Percentiles rank a stretch among this genome's conserved stretches.
These are phyloP conservation scores for Firmiana major DNA, from an alignment of 345 rosid species.

Conservation along the genomic window DNA sequence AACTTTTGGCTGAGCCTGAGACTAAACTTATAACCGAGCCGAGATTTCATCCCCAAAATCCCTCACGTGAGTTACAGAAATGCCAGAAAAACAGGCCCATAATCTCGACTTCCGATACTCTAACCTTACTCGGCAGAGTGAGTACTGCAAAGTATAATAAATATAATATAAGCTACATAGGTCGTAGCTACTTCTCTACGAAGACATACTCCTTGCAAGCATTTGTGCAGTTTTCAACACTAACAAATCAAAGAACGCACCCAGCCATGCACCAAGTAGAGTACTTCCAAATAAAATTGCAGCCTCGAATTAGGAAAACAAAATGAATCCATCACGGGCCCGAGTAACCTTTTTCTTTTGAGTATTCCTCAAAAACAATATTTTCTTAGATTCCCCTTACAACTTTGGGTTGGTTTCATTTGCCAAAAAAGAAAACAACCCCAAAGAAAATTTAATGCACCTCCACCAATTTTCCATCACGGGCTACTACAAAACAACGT, in stretches of 20 bases:
- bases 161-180: no score
- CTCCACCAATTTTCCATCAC: constrained; percentile 32
- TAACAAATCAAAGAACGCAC: neutral
- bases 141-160: neutral
- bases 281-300: neutral
- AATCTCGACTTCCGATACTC: constrained; percentile 5
- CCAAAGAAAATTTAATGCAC: neutral
- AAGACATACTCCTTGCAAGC: neutral
- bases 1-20: neutral
- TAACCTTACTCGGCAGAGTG: neutral
- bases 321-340: constrained; percentile 10
- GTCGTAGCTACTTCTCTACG: neutral
- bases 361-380: neutral
- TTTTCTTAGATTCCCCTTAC: constrained; percentile 1
- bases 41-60: neutral
- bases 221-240: neutral
- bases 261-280: neutral
- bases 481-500: constrained; percentile 51
- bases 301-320: neutral
- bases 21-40: neutral
- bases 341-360: neutral
- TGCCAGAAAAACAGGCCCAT: neutral
- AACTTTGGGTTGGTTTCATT: neutral
- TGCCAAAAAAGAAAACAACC: constrained; percentile 8
- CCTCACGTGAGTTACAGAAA: constrained; percentile 10